phyloP scores from a whole-genome alignment of 208 protist genomes.

The Crithidia acanthocephali region DNA sequence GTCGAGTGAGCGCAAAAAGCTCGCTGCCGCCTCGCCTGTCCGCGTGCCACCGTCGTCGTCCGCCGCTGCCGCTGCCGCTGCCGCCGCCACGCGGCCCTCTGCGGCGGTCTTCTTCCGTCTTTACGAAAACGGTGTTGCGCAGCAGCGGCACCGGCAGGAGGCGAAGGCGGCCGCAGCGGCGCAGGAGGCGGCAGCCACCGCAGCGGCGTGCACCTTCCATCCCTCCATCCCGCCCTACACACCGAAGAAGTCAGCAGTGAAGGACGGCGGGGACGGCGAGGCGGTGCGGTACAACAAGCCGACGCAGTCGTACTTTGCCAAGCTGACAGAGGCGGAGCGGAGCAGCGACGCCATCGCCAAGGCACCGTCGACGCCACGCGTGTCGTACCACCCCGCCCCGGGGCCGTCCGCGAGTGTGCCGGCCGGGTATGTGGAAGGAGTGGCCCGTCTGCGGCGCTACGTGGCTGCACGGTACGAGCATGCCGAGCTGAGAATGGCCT shows the following conservation, averaged over 20 bases:
- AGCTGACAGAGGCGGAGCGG: slow-evolving; percentile 27
- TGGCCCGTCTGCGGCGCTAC: slow-evolving; percentile 66
- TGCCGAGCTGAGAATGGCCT: slow-evolving; percentile 27
- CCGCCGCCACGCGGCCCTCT: neutral
- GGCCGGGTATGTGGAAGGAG: slow-evolving; percentile 76
- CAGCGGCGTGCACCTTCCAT: slow-evolving; percentile 25
- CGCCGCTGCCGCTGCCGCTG: neutral
- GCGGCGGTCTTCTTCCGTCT: slow-evolving; percentile 27
- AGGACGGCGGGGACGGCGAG: neutral
- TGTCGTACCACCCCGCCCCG: slow-evolving; percentile 51
- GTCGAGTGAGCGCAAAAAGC: slow-evolving; percentile 30
- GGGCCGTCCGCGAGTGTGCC: slow-evolving; percentile 71
- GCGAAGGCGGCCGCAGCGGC: neutral
- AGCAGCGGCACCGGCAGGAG: slow-evolving; percentile 14
- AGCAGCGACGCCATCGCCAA: slow-evolving; percentile 34
- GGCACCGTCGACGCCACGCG: slow-evolving; percentile 52
- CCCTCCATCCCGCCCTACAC: slow-evolving; percentile 15
- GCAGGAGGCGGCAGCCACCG: neutral
- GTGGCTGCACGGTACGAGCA: slow-evolving; percentile 33
- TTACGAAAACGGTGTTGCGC: slow-evolving; percentile 37
- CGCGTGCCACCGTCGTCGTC: neutral
- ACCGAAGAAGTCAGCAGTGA: neutral
- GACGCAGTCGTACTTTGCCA: slow-evolving; percentile 67
- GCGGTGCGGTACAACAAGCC: slow-evolving; percentile 44
- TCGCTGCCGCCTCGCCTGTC: neutral